Conservation (phyloP, 1,139 yeast species). For the Kodamaea ohmeri region DNA sequence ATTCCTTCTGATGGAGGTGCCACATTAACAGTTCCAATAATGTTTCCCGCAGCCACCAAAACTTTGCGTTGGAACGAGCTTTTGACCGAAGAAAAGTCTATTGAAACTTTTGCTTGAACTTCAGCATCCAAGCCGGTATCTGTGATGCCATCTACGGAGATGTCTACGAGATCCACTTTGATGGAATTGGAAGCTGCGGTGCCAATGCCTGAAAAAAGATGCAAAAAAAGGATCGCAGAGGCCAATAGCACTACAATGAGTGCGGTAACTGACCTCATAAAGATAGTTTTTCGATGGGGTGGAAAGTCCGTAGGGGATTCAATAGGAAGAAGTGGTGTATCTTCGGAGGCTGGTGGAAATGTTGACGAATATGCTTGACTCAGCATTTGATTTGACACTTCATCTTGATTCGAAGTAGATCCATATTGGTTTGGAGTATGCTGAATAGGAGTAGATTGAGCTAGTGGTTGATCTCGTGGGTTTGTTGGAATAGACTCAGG, state of each 20-base stretch:
- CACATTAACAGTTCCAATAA: conserved; percentile 26
- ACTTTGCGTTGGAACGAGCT: conserved; percentile 20
- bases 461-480: too few relatives aligned
- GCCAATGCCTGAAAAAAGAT: conserved; percentile 2
- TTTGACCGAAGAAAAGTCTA: conserved; percentile 26
- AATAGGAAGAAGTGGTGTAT: too few relatives aligned
- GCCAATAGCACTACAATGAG: not conserved
- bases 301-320: too few relatives aligned
- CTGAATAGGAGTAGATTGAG: too few relatives aligned
- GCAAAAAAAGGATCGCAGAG: not conserved
- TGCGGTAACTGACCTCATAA: not conserved
- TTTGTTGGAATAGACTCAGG: too few relatives aligned
- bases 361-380: too few relatives aligned
- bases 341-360: too few relatives aligned
- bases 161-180: conserved; percentile 19
- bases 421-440: too few relatives aligned
- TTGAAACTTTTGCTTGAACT: conserved; percentile 23
- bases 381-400: too few relatives aligned
- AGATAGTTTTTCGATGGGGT: too few relatives aligned
- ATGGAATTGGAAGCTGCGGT: conserved; percentile 9
- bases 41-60: conserved; percentile 20
- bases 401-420: too few relatives aligned
- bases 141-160: conserved; percentile 22
- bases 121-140: conserved; percentile 26
- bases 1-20: conserved; percentile 22